Evolutionary conservation across 2,329 filamentous ascomycete genomes (phyloP).

Genomic region (Rutstroemia sp.): DNA sequence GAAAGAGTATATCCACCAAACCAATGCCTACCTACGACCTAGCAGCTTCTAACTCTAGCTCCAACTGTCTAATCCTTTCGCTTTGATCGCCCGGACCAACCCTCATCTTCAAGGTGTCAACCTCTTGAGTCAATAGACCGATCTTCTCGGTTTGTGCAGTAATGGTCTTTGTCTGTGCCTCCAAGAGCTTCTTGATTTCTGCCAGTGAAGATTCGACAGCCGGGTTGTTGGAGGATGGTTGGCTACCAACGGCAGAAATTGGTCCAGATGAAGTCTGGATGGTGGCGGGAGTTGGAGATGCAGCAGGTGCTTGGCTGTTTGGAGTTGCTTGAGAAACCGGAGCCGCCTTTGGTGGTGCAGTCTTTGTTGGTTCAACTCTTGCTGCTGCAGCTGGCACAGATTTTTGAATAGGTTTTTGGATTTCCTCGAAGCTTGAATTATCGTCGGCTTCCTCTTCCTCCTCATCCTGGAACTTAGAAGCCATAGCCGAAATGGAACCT

Average conservation of each 20-base stretch:
- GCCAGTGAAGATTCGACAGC: conserved; percentile 59
- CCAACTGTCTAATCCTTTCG: conserved; percentile 60
- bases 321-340: conserved; percentile 21
- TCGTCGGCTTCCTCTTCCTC: conserved; percentile 50
- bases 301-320: conserved; percentile 11
- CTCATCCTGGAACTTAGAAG: conserved; percentile 77
- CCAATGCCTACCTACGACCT: conserved; percentile 36
- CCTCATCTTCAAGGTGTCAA: conserved; percentile 75
- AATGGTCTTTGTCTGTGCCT: conserved; percentile 72
- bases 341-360: conserved; percentile 27
- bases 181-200: conserved; percentile 71
- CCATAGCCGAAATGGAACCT: conserved; percentile 76
- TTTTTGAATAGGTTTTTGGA: conserved; percentile 66
- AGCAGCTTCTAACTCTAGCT: conserved; percentile 58
- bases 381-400: conserved; percentile 30
- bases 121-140: conserved; percentile 58
- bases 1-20: not conserved
- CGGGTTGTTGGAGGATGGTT: conserved; percentile 28
- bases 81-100: conserved; percentile 51
- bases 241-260: conserved; percentile 25
- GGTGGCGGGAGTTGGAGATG: conserved; percentile 20
- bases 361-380: conserved; percentile 33
- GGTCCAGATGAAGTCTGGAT: conserved; percentile 34
- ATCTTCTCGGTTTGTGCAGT: conserved; percentile 72
- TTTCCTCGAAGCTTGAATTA: conserved; percentile 79